Evolutionary conservation across 73 alveolate species (phyloP).

Genomic region (Blepharisma stoltei): DNA sequence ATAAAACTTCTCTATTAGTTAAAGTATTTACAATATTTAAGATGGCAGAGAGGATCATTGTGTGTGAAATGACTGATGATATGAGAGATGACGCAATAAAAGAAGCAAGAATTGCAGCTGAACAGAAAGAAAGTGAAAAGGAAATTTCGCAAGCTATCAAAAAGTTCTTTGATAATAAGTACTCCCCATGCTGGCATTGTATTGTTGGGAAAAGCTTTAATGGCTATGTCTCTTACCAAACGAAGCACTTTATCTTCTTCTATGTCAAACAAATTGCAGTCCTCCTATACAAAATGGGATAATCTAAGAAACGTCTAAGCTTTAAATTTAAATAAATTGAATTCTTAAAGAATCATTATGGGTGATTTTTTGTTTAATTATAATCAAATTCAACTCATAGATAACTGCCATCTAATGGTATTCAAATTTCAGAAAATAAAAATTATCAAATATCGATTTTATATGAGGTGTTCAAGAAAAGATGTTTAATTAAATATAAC

Average conservation of each 20-base stretch:
- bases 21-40: not conserved
- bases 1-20: too few species aligned
- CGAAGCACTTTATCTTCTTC: conserved; percentile 88
- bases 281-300: conserved; percentile 74
- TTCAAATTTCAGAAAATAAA: too few species aligned
- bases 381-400: too few species aligned
- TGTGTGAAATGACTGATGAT: conserved; percentile 72
- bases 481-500: too few species aligned
- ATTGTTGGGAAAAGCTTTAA: conserved; percentile 86
- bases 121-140: conserved; percentile 71
- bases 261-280: conserved; percentile 88
- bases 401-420: too few species aligned
- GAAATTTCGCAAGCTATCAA: conserved; percentile 75
- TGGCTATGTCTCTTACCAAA: conserved; percentile 74
- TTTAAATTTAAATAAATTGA: too few species aligned
- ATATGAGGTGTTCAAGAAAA: too few species aligned
- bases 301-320: not conserved
- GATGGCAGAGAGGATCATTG: conserved; percentile 64
- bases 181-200: conserved; percentile 94
- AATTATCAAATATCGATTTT: too few species aligned
- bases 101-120: conserved; percentile 79
- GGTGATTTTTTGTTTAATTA: too few species aligned
- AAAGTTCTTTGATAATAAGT: conserved; percentile 81
- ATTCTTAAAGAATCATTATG: too few species aligned
- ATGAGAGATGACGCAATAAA: conserved; percentile 76